phyloP scores from a whole-genome alignment of 495 filamentous ascomycete species.

The Oidiodendron maius region DNA sequence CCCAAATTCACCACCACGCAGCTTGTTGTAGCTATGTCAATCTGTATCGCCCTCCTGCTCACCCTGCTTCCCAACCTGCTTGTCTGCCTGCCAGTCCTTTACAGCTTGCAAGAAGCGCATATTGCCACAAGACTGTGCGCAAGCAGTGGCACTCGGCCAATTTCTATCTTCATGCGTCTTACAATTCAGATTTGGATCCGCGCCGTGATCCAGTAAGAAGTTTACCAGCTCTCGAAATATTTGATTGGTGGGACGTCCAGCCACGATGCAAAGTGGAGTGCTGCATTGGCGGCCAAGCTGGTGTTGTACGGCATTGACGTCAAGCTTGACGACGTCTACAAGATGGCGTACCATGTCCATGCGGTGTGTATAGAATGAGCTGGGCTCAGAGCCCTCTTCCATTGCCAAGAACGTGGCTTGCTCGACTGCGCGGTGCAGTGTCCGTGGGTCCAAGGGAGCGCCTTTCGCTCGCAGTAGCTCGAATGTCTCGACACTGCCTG shows the following conservation, averaged over 20 bases:
- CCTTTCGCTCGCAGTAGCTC: slow-evolving; percentile 12
- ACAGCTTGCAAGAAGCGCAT: slow-evolving; percentile 8
- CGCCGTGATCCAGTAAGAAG: slow-evolving; percentile 12
- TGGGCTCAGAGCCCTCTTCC: not conserved
- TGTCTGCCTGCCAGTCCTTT: slow-evolving; percentile 9
- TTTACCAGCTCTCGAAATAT: not conserved
- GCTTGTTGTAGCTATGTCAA: not conserved
- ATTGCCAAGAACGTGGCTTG: not conserved
- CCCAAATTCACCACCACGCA: not conserved
- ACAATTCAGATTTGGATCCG: slow-evolving; percentile 2
- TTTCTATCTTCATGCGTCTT: not conserved
- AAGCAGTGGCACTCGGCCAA: not conserved
- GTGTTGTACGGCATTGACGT: slow-evolving; percentile 6
- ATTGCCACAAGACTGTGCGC: not conserved
- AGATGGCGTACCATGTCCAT: slow-evolving; percentile 12
- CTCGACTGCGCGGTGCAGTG: slow-evolving; percentile 8
- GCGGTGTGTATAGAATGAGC: not conserved
- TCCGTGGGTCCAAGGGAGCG: slow-evolving; percentile 6
- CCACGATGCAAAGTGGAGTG: slow-evolving; percentile 8
- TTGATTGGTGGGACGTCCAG: not conserved
- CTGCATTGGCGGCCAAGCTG: not conserved
- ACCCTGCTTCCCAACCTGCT: not conserved
- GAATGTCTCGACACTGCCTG: slow-evolving; percentile 10
- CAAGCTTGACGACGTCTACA: slow-evolving; percentile 9
- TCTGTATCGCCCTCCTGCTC: not conserved